A percentile compares a stretch with the other conserved stretches of the same genome.
phyloP scores from a whole-genome alignment of 768 basidiomycete genomes.

The Paxillus ammoniavirescens region DNA sequence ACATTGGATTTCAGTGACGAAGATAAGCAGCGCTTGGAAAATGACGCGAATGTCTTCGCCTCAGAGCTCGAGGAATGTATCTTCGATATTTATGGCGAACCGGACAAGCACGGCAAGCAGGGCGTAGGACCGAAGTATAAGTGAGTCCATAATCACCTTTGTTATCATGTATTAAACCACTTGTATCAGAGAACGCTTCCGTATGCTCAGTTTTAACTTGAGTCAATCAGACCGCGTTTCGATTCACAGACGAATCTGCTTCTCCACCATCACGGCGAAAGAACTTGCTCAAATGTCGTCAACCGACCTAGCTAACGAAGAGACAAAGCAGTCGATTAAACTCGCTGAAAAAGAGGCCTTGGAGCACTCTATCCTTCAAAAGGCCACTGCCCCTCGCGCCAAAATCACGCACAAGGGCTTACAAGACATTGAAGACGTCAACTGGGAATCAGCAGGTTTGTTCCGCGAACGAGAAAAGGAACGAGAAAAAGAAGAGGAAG shows the following conservation, averaged over 20 bases:
- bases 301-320: slow-evolving; percentile 86
- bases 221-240: slow-evolving; percentile 76
- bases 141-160: slow-evolving; percentile 40
- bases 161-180: slow-evolving; percentile 4
- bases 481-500: slow-evolving; percentile 63
- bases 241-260: slow-evolving; percentile 78
- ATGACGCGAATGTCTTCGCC: slow-evolving; percentile 62
- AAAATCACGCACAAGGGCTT: slow-evolving; percentile 94
- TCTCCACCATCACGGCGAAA: slow-evolving; percentile 60
- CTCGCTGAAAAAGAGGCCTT: slow-evolving; percentile 80
- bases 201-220: slow-evolving; percentile 87
- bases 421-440: slow-evolving; percentile 83
- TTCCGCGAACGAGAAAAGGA: slow-evolving; percentile 51
- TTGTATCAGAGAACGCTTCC: slow-evolving; percentile 74
- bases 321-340: slow-evolving; percentile 79
- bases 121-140: slow-evolving; percentile 78
- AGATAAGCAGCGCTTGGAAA: slow-evolving; percentile 53
- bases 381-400: slow-evolving; percentile 59
- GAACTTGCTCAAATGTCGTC: slow-evolving; percentile 84
- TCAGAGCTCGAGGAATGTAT: slow-evolving; percentile 72
- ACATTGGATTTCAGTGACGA: slow-evolving; percentile 58
- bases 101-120: slow-evolving; percentile 66
- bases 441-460: slow-evolving; percentile 46
- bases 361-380: slow-evolving; percentile 81
- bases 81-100: slow-evolving; percentile 74